phyloP scores from a whole-genome alignment of 345 rosid species.

The Acer campestre region DNA sequence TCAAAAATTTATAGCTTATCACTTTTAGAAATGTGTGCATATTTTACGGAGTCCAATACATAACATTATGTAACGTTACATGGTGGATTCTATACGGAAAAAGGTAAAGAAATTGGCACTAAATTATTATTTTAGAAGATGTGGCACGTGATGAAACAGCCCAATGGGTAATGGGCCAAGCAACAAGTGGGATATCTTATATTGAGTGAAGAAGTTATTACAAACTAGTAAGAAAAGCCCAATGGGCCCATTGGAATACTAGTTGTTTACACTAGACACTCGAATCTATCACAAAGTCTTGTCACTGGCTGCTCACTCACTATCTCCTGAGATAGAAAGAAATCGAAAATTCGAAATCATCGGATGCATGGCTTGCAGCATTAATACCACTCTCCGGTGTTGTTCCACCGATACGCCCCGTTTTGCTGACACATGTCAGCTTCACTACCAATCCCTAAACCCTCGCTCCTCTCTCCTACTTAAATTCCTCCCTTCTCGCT shows the following conservation, averaged over 20 bases:
- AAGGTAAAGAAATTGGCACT: too few relatives aligned
- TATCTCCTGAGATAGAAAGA: not conserved
- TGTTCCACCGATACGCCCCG: slow-evolving; percentile 51
- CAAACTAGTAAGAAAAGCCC: not conserved
- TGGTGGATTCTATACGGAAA: too few relatives aligned
- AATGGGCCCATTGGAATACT: not conserved
- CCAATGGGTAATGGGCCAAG: not conserved
- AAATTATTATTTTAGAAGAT: too few relatives aligned
- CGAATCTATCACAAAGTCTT: not conserved
- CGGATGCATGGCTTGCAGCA: slow-evolving; percentile 51
- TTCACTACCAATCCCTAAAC: slow-evolving; percentile 23
- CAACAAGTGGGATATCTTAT: not conserved
- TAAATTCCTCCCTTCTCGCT: slow-evolving; percentile 29
- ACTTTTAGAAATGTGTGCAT: too few relatives aligned
- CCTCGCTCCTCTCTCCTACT: slow-evolving; percentile 31
- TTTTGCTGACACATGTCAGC: slow-evolving; percentile 39
- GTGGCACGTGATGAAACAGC: not conserved
- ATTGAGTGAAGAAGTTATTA: too few relatives aligned
- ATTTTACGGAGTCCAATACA: too few relatives aligned
- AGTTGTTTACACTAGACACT: too few relatives aligned
- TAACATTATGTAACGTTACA: too few relatives aligned
- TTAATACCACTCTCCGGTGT: slow-evolving; percentile 42
- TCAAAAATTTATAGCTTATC: too few relatives aligned
- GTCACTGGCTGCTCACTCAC: not conserved
- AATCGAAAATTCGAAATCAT: slow-evolving; percentile 4